These are phyloP conservation scores for Talaromyces islandicus DNA, from an alignment of 2,329 filamentous ascomycete genomes.

Conservation along the genomic window DNA sequence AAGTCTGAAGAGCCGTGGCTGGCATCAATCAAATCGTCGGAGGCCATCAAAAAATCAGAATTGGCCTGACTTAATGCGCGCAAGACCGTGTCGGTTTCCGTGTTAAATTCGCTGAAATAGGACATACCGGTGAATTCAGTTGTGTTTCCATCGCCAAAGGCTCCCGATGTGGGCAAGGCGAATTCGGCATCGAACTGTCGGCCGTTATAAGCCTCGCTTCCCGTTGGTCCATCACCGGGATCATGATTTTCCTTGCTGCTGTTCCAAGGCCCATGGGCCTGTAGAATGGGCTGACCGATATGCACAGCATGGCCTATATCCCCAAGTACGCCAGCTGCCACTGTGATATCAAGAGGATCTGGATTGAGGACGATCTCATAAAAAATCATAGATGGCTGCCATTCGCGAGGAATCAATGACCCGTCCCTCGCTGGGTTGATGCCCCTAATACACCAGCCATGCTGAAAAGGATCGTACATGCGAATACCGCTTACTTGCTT, in stretches of 20 bases:
- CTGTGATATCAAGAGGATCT: background rate
- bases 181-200: background rate
- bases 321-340: slow-evolving; percentile 5
- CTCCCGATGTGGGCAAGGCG: background rate
- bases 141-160: background rate
- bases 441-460: slow-evolving; percentile 23
- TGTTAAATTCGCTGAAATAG: background rate
- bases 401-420: slow-evolving; percentile 19
- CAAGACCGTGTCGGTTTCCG: too few relatives aligned
- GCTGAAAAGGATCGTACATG: slow-evolving; percentile 25
- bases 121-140: background rate
- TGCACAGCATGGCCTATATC: slow-evolving; percentile 6
- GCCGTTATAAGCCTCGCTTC: slow-evolving; percentile 39
- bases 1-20: too few relatives aligned
- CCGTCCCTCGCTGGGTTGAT: slow-evolving; percentile 12
- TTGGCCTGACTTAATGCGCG: too few relatives aligned
- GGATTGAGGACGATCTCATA: slow-evolving; percentile 30
- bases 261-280: slow-evolving; percentile 14
- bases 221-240: slow-evolving; percentile 34
- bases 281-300: background rate
- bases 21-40: too few relatives aligned
- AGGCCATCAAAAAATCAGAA: too few relatives aligned
- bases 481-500: background rate
- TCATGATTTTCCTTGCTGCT: slow-evolving; percentile 41
- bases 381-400: slow-evolving; percentile 26